Percentiles rank a stretch among this genome's conserved stretches.
phyloP scores from a whole-genome alignment of 306 rosid genomes.

The Medicago arabica region DNA sequence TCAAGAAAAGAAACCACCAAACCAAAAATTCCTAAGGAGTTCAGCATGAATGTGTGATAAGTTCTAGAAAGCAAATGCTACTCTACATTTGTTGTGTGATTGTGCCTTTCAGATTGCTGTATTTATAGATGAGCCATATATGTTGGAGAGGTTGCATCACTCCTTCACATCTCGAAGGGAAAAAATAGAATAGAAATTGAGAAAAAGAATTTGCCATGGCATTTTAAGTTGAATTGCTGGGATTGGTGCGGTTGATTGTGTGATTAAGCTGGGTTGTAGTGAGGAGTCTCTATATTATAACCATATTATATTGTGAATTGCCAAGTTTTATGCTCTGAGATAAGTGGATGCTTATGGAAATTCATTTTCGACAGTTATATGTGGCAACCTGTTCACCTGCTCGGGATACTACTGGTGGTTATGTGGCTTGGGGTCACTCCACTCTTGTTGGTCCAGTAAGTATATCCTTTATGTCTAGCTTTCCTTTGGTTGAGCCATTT shows the following conservation, averaged over 20 bases:
- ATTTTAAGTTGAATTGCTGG: slow-evolving; percentile 17
- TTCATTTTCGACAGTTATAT: slow-evolving; percentile 60
- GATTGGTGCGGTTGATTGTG: slow-evolving; percentile 29
- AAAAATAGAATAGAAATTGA: slow-evolving; percentile 5
- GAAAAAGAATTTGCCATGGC: not conserved
- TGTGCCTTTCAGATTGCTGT: slow-evolving; percentile 20
- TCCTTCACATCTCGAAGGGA: slow-evolving; percentile 8
- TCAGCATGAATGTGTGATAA: slow-evolving; percentile 9
- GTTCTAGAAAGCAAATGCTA: slow-evolving; percentile 23
- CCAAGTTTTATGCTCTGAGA: slow-evolving; percentile 21
- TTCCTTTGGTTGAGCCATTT: slow-evolving; percentile 30
- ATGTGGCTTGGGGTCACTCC: slow-evolving; percentile 99
- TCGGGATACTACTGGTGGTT: slow-evolving; percentile 82
- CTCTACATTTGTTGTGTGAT: slow-evolving; percentile 22
- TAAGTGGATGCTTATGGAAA: slow-evolving; percentile 35
- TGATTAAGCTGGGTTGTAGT: slow-evolving; percentile 20
- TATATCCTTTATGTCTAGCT: slow-evolving; percentile 33
- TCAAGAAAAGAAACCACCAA: not conserved
- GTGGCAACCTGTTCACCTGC: slow-evolving; percentile 99
- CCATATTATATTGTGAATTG: slow-evolving; percentile 1
- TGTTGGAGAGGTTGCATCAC: slow-evolving; percentile 10
- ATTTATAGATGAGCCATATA: slow-evolving; percentile 29
- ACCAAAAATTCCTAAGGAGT: not conserved
- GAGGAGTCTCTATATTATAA: not conserved
- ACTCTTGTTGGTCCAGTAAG: slow-evolving; percentile 97